A percentile compares a stretch with the other conserved stretches of the same genome.
These are phyloP conservation scores for Mrakia frigida DNA, from an alignment of 768 basidiomycete genomes.

Conservation along the genomic window DNA sequence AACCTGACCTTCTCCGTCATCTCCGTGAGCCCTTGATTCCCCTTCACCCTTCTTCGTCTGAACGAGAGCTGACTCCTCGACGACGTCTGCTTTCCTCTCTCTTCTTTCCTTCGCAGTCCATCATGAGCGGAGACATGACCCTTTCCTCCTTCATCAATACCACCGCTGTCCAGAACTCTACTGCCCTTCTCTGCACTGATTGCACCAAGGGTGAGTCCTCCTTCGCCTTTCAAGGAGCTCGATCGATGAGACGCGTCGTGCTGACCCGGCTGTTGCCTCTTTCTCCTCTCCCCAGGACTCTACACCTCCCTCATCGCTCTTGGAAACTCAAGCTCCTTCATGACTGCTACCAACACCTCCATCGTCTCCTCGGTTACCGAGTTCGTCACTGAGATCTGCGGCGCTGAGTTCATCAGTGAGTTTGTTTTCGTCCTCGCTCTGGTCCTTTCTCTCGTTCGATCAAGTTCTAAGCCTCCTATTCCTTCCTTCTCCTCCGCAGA, in stretches of 20 bases:
- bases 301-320: background rate
- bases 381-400: constrained; percentile 10
- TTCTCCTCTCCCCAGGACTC: background rate
- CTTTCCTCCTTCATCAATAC: constrained; percentile 3
- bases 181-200: constrained; percentile 13
- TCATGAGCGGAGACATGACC: background rate
- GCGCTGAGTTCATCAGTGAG: constrained; percentile 2
- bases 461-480: background rate
- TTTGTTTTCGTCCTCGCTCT: background rate
- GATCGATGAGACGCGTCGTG: too few relatives aligned
- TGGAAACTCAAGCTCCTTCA: background rate
- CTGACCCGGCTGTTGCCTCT: background rate
- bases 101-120: background rate
- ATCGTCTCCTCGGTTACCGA: background rate
- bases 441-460: background rate
- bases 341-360: background rate
- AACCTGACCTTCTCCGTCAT: constrained; percentile 8
- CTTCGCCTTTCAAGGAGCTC: background rate
- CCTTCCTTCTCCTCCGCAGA: background rate
- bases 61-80: background rate
- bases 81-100: background rate
- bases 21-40: background rate
- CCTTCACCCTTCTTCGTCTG: background rate
- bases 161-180: background rate
- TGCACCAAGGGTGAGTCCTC: constrained; percentile 8